phyloP scores from a whole-genome alignment of 164 flowering plant genomes.

The Stephania cephalantha region DNA sequence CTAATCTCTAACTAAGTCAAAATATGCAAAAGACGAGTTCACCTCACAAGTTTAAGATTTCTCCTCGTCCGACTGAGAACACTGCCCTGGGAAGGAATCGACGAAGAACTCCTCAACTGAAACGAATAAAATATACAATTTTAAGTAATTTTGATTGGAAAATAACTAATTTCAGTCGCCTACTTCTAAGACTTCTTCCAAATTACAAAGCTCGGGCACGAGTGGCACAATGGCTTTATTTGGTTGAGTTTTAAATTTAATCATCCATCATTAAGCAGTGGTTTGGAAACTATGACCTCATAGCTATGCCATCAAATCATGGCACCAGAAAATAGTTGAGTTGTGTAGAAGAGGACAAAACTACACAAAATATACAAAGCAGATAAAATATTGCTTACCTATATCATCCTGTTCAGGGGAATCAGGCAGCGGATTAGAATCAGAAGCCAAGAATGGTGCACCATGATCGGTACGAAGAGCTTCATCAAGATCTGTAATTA shows the following conservation, averaged over 20 bases:
- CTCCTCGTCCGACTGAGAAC: slow-evolving; percentile 39
- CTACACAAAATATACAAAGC: not conserved
- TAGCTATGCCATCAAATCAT: not conserved
- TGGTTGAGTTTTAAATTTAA: not conserved
- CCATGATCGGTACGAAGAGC: slow-evolving; percentile 75
- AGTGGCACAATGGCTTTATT: too few relatives aligned
- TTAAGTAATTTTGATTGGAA: not conserved
- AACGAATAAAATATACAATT: not conserved
- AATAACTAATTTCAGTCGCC: not conserved
- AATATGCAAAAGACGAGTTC: not conserved
- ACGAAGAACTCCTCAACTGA: slow-evolving; percentile 91
- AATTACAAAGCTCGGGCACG: not conserved
- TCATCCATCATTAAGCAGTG: not conserved
- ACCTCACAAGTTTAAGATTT: slow-evolving; percentile 19
- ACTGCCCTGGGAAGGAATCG: slow-evolving; percentile 56
- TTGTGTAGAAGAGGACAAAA: not conserved
- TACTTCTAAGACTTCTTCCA: not conserved
- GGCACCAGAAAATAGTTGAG: not conserved
- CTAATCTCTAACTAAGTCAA: not conserved
- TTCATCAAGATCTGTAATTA: slow-evolving; percentile 76
- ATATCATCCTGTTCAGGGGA: slow-evolving; percentile 84
- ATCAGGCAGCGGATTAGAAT: slow-evolving; percentile 78
- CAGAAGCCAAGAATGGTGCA: slow-evolving; percentile 82
- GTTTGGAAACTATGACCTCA: not conserved
- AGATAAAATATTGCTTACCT: slow-evolving; percentile 33